A percentile compares a stretch with the other conserved stretches of the same genome.
Evolutionary conservation across 805 yeast genomes (phyloP).

Genomic region (Kurtzmaniella cleridarum): DNA sequence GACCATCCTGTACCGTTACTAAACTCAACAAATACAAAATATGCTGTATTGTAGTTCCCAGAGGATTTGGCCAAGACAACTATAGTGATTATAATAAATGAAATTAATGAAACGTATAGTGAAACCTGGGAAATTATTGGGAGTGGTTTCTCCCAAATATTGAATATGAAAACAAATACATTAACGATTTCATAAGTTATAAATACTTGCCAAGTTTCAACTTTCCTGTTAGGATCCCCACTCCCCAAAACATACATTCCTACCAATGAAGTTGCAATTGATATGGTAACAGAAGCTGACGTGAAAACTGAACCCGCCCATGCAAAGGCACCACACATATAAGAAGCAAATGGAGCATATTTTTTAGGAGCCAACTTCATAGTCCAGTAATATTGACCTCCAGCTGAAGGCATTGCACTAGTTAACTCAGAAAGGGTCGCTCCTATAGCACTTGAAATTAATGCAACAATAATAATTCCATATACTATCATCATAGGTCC

Average conservation of each 20-base stretch:
- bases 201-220: constrained; percentile 51
- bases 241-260: constrained; percentile 44
- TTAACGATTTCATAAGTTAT: constrained; percentile 44
- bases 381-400: constrained; percentile 60
- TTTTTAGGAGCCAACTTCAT: constrained; percentile 47
- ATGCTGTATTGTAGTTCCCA: constrained; percentile 46
- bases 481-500: constrained; percentile 55
- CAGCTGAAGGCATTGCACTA: constrained; percentile 50
- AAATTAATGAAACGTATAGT: constrained; percentile 45
- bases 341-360: constrained; percentile 46
- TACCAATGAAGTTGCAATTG: constrained; percentile 46
- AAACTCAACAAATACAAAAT: constrained; percentile 50
- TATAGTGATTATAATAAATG: constrained; percentile 50
- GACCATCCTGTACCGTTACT: constrained; percentile 58
- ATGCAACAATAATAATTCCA: constrained; percentile 49
- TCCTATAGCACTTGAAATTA: constrained; percentile 43
- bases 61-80: constrained; percentile 47
- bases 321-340: constrained; percentile 56
- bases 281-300: constrained; percentile 52
- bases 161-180: constrained; percentile 38
- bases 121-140: constrained; percentile 48
- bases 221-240: constrained; percentile 27
- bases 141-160: constrained; percentile 46
- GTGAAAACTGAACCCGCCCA: constrained; percentile 61
- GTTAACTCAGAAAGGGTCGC: constrained; percentile 49